Evolutionary conservation across 2,329 filamentous ascomycete genomes (phyloP).

Genomic region (Hypoxylon sp.): DNA sequence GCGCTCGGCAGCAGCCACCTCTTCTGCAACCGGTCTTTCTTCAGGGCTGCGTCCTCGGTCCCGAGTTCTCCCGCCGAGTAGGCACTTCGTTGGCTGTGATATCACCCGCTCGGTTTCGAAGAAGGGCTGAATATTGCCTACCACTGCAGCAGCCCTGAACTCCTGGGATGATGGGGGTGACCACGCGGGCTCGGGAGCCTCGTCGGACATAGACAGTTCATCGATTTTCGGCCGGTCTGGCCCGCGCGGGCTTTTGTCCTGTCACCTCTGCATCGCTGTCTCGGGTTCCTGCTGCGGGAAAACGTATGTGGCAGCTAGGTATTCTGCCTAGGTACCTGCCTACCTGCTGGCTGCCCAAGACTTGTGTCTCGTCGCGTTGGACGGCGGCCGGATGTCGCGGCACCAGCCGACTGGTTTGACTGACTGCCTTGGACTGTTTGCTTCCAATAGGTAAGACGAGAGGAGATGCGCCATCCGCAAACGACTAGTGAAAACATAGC

Average conservation of each 20-base stretch:
- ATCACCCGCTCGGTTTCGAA: conserved; percentile 1
- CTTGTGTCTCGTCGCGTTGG: not conserved
- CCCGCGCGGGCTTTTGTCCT: conserved; percentile 9
- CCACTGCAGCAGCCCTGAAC: not conserved
- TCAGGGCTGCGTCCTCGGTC: not conserved
- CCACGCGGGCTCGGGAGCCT: not conserved
- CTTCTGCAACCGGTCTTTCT: not conserved
- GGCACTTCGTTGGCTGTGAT: conserved; percentile 8
- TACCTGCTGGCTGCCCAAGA: not conserved
- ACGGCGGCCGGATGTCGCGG: not conserved
- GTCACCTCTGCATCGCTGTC: conserved; percentile 12
- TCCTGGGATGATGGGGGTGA: too few relatives aligned
- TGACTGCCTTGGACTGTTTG: not conserved
- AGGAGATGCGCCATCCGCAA: not conserved
- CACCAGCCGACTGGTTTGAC: too few relatives aligned
- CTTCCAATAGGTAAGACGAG: not conserved
- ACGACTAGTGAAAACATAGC: not conserved
- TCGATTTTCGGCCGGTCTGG: conserved; percentile 10
- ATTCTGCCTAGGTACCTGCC: too few relatives aligned
- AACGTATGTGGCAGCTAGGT: conserved; percentile 4
- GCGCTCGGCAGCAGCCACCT: not conserved
- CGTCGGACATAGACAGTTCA: not conserved
- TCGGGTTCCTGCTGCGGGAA: conserved; percentile 19
- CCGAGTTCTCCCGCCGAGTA: not conserved
- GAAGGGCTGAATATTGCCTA: not conserved